Percentiles rank a stretch among this genome's conserved stretches.
These are phyloP conservation scores for Ciborinia camelliae DNA, from an alignment of 2,329 filamentous ascomycete genomes.

Conservation along the genomic window DNA sequence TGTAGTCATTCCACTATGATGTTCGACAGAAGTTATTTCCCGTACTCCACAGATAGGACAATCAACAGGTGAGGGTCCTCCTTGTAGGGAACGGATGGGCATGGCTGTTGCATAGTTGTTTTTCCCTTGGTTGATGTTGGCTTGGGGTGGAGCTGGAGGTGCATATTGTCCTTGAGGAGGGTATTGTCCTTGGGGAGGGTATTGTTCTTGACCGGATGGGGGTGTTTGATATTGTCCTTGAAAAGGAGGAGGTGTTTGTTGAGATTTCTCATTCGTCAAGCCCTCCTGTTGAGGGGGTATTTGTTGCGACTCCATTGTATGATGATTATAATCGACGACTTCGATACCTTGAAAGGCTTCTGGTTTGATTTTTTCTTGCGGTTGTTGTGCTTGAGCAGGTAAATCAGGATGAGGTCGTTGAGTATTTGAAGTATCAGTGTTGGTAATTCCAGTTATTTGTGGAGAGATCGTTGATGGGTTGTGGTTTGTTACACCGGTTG, in stretches of 20 bases:
- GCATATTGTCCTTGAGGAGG: neutral
- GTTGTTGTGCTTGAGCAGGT: neutral
- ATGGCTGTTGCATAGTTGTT: conserved; percentile 23
- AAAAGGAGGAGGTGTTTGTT: neutral
- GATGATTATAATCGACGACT: conserved; percentile 1
- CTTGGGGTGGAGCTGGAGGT: conserved; percentile 4
- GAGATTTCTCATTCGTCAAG: neutral
- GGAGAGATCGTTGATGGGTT: neutral
- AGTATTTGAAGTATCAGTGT: conserved; percentile 4
- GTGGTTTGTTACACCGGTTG: neutral
- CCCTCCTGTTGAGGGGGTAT: conserved; percentile 14
- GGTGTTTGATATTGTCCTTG: conserved; percentile 5
- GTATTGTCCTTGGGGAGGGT: conserved; percentile 1
- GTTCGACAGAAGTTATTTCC: conserved; percentile 26
- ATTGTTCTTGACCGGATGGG: conserved; percentile 4
- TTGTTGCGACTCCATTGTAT: conserved; percentile 10
- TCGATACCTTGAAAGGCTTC: conserved; percentile 16
- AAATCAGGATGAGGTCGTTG: conserved; percentile 5
- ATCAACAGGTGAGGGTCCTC: conserved; percentile 25
- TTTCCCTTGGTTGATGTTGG: conserved; percentile 7
- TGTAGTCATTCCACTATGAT: conserved; percentile 26
- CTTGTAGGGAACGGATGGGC: conserved; percentile 22
- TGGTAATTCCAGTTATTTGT: conserved; percentile 6
- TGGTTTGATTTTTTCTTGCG: neutral
- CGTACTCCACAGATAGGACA: conserved; percentile 29